These are phyloP conservation scores for Rhododendron mucronatum DNA, from an alignment of 148 eudicot species.

Conservation along the genomic window DNA sequence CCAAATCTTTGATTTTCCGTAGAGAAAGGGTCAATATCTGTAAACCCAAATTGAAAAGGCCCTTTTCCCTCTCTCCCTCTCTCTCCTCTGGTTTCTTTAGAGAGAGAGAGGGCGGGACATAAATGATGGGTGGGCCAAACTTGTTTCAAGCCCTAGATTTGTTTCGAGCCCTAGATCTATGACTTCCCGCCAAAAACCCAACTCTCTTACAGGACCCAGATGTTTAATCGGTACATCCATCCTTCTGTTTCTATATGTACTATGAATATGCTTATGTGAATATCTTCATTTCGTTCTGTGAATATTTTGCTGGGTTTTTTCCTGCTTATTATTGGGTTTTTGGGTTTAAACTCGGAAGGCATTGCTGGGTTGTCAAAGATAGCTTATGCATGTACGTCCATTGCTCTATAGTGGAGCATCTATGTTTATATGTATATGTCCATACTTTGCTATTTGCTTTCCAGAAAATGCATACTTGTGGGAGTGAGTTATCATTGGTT, in stretches of 20 bases:
- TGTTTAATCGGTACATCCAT: slow-evolving; percentile 1
- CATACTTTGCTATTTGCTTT: neutral
- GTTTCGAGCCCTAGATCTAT: slow-evolving; percentile 11
- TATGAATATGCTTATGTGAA: neutral
- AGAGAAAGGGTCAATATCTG: neutral
- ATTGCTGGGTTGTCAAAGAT: neutral
- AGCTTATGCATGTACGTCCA: neutral
- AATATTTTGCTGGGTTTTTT: slow-evolving; percentile 2
- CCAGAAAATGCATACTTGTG: neutral
- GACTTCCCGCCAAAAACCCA: slow-evolving; percentile 24
- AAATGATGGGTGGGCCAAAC: neutral
- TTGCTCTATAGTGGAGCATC: neutral
- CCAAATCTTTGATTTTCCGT: neutral
- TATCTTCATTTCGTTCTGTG: neutral
- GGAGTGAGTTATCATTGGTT: neutral
- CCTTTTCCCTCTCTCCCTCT: neutral
- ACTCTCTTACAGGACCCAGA: neutral
- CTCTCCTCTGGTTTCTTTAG: slow-evolving; percentile 1
- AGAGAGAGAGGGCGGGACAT: slow-evolving; percentile 13
- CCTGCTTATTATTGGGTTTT: slow-evolving; percentile 7
- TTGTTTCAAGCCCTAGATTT: slow-evolving; percentile 1
- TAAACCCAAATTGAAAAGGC: neutral
- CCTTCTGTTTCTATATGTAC: neutral
- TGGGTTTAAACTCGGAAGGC: neutral
- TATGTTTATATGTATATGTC: neutral